Evolutionary conservation across 495 filamentous ascomycete genomes (phyloP).

Genomic region (Opeltia flavorubescens): DNA sequence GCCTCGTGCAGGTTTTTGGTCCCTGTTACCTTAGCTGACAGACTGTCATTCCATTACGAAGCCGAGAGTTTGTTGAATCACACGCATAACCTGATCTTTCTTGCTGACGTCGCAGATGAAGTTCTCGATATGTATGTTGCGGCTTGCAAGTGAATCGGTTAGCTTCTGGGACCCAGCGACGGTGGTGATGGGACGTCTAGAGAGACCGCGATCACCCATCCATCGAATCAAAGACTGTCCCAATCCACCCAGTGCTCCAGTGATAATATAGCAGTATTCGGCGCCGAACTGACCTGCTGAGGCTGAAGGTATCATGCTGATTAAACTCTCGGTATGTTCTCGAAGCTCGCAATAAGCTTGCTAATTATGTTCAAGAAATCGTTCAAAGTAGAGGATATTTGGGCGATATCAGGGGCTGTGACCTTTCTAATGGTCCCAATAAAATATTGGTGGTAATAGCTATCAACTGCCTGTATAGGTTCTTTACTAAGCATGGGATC

Average conservation of each 20-base stretch:
- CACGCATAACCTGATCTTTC: constrained; percentile 4
- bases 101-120: constrained; percentile 6
- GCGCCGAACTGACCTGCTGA: constrained; percentile 9
- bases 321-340: constrained; percentile 7
- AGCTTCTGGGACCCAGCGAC: constrained; percentile 5
- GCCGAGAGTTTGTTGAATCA: constrained; percentile 11
- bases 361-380: constrained; percentile 12
- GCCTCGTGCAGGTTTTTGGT: constrained; percentile 21
- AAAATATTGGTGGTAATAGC: constrained; percentile 8
- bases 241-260: constrained; percentile 15
- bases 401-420: constrained; percentile 7
- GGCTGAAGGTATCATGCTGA: constrained; percentile 8
- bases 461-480: constrained; percentile 16
- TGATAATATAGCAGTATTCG: constrained; percentile 14
- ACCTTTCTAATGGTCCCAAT: constrained; percentile 7
- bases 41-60: constrained; percentile 10
- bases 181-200: constrained; percentile 5
- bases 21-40: constrained; percentile 26
- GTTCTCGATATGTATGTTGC: constrained; percentile 1
- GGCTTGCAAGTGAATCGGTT: constrained; percentile 3
- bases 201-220: constrained; percentile 15
- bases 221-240: constrained; percentile 11
- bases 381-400: constrained; percentile 9
- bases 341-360: constrained; percentile 16
- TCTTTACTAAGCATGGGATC: constrained; percentile 8